Conservation (phyloP, 257 asterid genomes). For the Paraleonurus japonicus region DNA sequence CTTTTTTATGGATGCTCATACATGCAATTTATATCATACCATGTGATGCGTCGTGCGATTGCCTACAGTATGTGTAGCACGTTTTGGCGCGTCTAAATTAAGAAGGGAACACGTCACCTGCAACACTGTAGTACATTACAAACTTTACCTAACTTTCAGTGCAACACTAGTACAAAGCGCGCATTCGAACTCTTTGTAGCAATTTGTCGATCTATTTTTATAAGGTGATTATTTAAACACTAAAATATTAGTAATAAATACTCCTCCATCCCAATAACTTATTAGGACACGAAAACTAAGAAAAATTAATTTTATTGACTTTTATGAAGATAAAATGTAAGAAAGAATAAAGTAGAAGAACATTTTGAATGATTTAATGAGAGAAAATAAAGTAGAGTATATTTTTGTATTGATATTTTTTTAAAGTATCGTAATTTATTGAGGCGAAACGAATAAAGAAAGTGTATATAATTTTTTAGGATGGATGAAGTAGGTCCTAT, state of each 20-base stretch:
- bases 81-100: slow-evolving; percentile 1
- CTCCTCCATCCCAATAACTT: no score
- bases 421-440: no score
- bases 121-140: not conserved
- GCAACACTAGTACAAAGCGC: not conserved
- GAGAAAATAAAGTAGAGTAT: no score
- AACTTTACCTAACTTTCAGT: not conserved
- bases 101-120: slow-evolving; percentile 2
- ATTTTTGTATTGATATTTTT: no score
- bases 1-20: not conserved
- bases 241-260: not conserved
- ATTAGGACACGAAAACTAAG: no score
- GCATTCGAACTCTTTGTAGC: not conserved
- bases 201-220: not conserved
- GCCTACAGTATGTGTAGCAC: not conserved
- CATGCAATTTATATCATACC: not conserved
- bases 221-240: not conserved
- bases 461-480: no score
- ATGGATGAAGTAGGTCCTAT: no score
- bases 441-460: no score
- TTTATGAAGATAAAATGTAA: no score
- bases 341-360: no score
- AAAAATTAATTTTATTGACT: no score
- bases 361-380: no score
- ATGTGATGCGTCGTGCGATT: slow-evolving; percentile 30